Conservation (phyloP, 768 basidiomycete species). For the Mycena pura region DNA sequence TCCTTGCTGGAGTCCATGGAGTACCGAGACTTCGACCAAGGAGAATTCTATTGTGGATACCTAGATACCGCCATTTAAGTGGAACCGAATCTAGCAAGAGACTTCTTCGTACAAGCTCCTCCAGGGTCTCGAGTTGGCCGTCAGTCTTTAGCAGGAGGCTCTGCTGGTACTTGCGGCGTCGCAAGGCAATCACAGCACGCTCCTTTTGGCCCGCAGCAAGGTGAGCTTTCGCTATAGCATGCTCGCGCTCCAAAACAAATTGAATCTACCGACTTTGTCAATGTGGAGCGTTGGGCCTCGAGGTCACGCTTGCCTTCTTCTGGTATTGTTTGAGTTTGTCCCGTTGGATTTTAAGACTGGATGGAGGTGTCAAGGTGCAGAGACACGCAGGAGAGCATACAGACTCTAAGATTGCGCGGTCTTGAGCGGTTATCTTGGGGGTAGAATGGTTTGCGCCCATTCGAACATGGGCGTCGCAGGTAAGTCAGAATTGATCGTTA, state of each 20-base stretch:
- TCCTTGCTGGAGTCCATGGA: conserved; percentile 93
- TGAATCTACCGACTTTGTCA: conserved; percentile 70
- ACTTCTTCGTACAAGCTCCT: conserved; percentile 73
- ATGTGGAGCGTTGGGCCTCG: neutral
- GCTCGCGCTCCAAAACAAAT: conserved; percentile 83
- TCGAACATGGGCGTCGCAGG: conserved; percentile 16
- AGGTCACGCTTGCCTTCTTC: conserved; percentile 70
- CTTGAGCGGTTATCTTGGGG: conserved; percentile 92
- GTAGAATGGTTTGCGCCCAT: conserved; percentile 79
- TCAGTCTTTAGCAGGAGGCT: conserved; percentile 88
- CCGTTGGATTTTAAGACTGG: conserved; percentile 92
- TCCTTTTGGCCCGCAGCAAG: conserved; percentile 85
- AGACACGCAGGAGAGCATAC: conserved; percentile 39
- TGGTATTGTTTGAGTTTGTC: conserved; percentile 97
- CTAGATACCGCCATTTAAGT: conserved; percentile 47
- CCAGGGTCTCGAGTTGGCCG: conserved; percentile 84
- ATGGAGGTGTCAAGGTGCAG: conserved; percentile 19
- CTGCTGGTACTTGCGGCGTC: conserved; percentile 94
- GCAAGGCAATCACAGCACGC: conserved; percentile 84
- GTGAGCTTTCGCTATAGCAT: conserved; percentile 86
- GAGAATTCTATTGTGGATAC: conserved; percentile 98
- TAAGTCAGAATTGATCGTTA: neutral
- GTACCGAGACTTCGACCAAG: conserved; percentile 87
- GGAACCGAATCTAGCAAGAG: neutral
- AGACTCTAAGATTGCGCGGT: conserved; percentile 95